Evolutionary conservation across 1,284 basidiomycete genomes (phyloP), one percentile per base, ranked within the genome.

Genomic region (Xerocomus subilludens): DNA sequence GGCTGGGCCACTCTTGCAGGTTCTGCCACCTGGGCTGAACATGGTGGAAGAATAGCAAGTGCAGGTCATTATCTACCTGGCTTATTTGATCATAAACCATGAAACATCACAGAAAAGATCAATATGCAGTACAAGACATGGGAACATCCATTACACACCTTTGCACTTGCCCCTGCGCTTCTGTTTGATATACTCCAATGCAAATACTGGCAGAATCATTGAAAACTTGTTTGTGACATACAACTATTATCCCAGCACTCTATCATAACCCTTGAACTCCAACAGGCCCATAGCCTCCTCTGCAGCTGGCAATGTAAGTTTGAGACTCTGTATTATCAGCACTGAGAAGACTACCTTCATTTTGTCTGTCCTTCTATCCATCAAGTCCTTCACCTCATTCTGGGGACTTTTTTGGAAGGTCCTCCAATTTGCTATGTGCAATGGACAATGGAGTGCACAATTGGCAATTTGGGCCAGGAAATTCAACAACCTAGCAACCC

Each of bases 41-140:
- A 72, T 35, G 69, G 74, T 3, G 2, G 27, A 8, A 18, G n/a
- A 6, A 30, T 68, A 0, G 30, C 7, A 0, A 5, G 9, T 5
- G 47, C 47, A 10, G 33, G 74, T 4, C 1, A 2, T 0, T 47
- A 21, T 23, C 56, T 75, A 2, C 73, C 69, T 3, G 66, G 66
- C 0, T 76, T 55, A 0, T 76, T 27, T 20, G 42, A 67, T 10
- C 2, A 7, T 0, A 74, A 70, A 23, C 68, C 68, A 0, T 13
- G 23, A 0, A 76, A 76, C 23, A 73, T 76, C 1, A 16, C 64
- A 0, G 51, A 45, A 20, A 45, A 45, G 20, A 5, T 45, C 10
- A 45, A 18, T 14, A 18, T 18, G 10, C 56, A 68, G 2, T 69
- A 76, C 36, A 74, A 77, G 23, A 76, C 71, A 0, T 77, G 75